Conservation (phyloP, 108 stramenopile genomes). For the Pseudonitzschia multistriata region DNA sequence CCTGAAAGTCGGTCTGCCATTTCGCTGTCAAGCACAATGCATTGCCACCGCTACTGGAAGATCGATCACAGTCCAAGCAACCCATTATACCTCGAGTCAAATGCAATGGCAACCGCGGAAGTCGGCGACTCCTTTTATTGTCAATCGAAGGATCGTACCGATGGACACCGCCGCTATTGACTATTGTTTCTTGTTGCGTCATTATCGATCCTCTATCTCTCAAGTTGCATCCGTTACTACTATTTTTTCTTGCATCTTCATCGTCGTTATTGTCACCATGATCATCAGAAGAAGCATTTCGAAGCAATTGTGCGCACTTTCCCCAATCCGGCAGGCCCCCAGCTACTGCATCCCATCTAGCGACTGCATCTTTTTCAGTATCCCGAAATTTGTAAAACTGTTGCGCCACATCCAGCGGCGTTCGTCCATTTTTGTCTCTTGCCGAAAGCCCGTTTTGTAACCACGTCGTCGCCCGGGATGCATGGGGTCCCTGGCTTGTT, state of each 20-base stretch:
- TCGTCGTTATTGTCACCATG: neutral
- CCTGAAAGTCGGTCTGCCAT: conserved; percentile 61
- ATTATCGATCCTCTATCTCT: neutral
- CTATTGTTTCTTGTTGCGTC: neutral
- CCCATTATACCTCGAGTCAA: conserved; percentile 14
- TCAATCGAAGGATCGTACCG: neutral
- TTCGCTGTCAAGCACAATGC: conserved; percentile 46
- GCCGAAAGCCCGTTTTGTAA: conserved; percentile 28
- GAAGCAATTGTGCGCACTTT: conserved; percentile 50
- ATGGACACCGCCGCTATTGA: neutral
- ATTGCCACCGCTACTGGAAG: conserved; percentile 8
- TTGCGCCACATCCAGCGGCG: conserved; percentile 57
- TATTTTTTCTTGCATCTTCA: neutral
- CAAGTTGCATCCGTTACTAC: neutral
- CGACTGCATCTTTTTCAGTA: conserved; percentile 44
- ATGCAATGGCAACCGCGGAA: conserved; percentile 19
- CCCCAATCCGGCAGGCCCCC: conserved; percentile 70
- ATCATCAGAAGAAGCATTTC: conserved; percentile 16
- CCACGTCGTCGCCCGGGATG: conserved; percentile 7
- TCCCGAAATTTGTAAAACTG: conserved; percentile 37
- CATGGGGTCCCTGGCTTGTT: neutral
- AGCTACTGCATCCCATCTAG: conserved; percentile 81
- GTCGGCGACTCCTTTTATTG: neutral
- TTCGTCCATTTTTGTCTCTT: conserved; percentile 27
- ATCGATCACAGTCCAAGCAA: conserved; percentile 28